Evolutionary conservation across 305 asterid genomes (phyloP).

Genomic region (Rubia tinctorum): DNA sequence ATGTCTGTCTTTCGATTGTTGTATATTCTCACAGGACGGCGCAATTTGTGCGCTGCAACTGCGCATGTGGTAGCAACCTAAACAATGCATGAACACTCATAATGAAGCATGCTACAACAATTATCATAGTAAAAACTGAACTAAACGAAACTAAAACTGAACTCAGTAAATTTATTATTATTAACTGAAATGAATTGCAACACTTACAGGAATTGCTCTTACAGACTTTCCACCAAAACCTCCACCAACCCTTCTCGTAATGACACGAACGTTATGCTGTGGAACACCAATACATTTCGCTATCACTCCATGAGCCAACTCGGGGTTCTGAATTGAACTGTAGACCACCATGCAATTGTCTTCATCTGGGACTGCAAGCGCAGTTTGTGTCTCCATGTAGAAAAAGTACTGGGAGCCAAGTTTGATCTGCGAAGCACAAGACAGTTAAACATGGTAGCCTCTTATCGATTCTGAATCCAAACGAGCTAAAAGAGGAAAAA

Average conservation of each 20-base stretch:
- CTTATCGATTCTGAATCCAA: too few relatives aligned
- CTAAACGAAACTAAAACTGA: neutral
- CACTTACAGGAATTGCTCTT: conserved; percentile 61
- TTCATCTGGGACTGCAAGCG: conserved; percentile 84
- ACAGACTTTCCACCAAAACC: conserved; percentile 83
- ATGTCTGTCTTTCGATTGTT: conserved; percentile 70
- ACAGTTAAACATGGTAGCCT: neutral
- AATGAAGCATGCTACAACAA: too few relatives aligned
- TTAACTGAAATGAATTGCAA: neutral
- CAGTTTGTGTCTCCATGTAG: conserved; percentile 77
- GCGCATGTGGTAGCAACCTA: conserved; percentile 72
- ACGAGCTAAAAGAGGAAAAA: neutral
- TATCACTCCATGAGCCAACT: conserved; percentile 44
- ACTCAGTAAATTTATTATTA: too few relatives aligned
- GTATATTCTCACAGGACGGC: conserved; percentile 64
- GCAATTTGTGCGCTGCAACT: conserved; percentile 67
- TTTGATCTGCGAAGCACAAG: conserved; percentile 38
- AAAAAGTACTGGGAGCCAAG: conserved; percentile 71
- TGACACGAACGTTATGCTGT: conserved; percentile 59
- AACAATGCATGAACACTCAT: neutral
- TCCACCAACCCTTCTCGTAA: conserved; percentile 83
- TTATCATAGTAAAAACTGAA: neutral
- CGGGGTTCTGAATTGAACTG: conserved; percentile 60
- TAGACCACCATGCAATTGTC: conserved; percentile 81
- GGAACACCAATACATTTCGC: conserved; percentile 75